These are phyloP conservation scores for Sungouiozyma intestinalis DNA, from an alignment of 805 yeast species.

Conservation along the genomic window DNA sequence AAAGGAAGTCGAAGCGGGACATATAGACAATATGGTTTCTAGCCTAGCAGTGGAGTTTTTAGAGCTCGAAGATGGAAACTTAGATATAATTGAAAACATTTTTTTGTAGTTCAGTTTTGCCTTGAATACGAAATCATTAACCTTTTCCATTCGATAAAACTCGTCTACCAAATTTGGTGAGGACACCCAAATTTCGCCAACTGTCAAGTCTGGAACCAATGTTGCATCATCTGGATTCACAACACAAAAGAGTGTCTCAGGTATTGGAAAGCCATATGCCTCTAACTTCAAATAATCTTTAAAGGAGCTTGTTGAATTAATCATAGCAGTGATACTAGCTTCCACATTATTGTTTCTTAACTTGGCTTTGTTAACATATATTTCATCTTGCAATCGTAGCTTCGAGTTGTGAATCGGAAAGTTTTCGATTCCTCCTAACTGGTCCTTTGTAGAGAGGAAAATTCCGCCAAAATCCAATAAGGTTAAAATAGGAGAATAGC, in stretches of 20 bases:
- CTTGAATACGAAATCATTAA: constrained; percentile 28
- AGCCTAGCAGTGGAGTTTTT: constrained; percentile 14
- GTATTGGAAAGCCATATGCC: constrained; percentile 88
- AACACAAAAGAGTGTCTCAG: constrained; percentile 86
- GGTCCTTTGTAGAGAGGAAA: constrained; percentile 84
- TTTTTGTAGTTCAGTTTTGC: constrained; percentile 25
- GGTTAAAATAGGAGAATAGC: constrained; percentile 81
- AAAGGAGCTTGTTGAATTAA: constrained; percentile 25
- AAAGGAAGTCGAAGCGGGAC: constrained; percentile 33
- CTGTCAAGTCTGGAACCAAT: constrained; percentile 62
- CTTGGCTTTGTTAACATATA: constrained; percentile 27
- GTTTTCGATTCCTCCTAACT: constrained; percentile 39
- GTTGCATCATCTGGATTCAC: constrained; percentile 87
- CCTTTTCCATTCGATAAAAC: constrained; percentile 28
- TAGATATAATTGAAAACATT: constrained; percentile 17
- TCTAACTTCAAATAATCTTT: constrained; percentile 60
- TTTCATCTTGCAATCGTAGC: constrained; percentile 25
- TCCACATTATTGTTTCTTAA: constrained; percentile 26
- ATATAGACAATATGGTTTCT: constrained; percentile 20
- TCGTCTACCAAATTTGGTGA: constrained; percentile 71
- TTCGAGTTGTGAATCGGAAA: constrained; percentile 24
- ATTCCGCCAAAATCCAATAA: constrained; percentile 93
- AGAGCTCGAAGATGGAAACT: not conserved
- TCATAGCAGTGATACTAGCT: constrained; percentile 24
- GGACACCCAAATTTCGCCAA: constrained; percentile 98